Percentiles rank a stretch among this genome's conserved stretches.
Evolutionary conservation across 2,329 filamentous ascomycete species (phyloP).

Genomic region (Aspergillus caelatus): DNA sequence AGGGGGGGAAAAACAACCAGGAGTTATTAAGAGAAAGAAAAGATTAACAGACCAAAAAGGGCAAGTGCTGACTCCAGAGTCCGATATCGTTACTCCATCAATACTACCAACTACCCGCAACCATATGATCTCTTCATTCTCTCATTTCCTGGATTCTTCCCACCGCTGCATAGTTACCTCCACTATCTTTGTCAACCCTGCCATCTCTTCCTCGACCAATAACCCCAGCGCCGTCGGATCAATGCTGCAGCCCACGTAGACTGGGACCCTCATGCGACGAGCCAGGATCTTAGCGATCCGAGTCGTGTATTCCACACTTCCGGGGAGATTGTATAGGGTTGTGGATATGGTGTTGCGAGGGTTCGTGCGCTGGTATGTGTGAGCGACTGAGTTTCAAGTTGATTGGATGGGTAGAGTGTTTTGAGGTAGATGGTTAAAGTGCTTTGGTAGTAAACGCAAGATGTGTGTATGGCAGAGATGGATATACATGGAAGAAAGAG

Average conservation of each 20-base stretch:
- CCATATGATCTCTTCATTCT: neutral
- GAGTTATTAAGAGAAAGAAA: neutral
- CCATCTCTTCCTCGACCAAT: slow-evolving; percentile 91
- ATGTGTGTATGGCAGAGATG: neutral
- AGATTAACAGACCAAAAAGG: neutral
- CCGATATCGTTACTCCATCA: neutral
- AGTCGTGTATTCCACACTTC: slow-evolving; percentile 82
- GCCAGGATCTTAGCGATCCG: slow-evolving; percentile 82
- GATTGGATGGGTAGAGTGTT: neutral
- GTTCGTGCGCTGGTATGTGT: slow-evolving; percentile 39
- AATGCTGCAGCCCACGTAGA: slow-evolving; percentile 90
- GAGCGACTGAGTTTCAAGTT: slow-evolving; percentile 8
- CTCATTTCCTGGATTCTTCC: slow-evolving; percentile 21
- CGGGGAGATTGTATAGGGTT: slow-evolving; percentile 71
- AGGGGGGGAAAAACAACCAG: neutral
- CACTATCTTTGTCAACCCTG: slow-evolving; percentile 75
- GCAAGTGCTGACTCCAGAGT: neutral
- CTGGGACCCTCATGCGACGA: slow-evolving; percentile 69
- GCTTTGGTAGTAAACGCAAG: neutral
- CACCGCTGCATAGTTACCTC: slow-evolving; percentile 64
- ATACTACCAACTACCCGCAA: neutral
- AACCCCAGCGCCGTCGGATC: slow-evolving; percentile 76
- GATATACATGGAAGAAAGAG: neutral
- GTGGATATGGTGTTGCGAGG: slow-evolving; percentile 68
- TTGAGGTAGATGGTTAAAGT: neutral